Conservation (phyloP, 2,329 filamentous ascomycete species). For the Aspergillus transmontanensis region DNA sequence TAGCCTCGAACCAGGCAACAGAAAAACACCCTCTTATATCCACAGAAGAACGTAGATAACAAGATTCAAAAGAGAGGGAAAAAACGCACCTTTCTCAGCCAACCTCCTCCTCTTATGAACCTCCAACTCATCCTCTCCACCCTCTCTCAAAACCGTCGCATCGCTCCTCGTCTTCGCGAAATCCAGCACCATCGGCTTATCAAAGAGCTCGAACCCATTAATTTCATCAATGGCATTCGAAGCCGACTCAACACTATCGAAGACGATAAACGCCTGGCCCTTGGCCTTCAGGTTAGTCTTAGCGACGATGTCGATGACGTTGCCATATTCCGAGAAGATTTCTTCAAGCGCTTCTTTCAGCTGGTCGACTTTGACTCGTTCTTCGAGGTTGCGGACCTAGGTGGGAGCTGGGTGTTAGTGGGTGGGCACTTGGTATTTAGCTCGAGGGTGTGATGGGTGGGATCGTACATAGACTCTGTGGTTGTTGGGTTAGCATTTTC, state of each 20-base stretch:
- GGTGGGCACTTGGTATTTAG: slow-evolving; percentile 9
- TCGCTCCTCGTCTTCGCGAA: slow-evolving; percentile 84
- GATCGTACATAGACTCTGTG: slow-evolving; percentile 45
- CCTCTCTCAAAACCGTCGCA: slow-evolving; percentile 75
- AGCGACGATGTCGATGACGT: slow-evolving; percentile 78
- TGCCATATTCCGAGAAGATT: slow-evolving; percentile 88
- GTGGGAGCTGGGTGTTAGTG: slow-evolving; percentile 14
- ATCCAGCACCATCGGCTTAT: slow-evolving; percentile 83
- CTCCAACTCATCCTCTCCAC: slow-evolving; percentile 81
- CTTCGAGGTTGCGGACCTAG: slow-evolving; percentile 80
- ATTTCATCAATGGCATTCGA: slow-evolving; percentile 81
- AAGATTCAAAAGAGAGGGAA: not conserved
- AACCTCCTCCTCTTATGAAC: slow-evolving; percentile 79
- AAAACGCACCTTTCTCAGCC: slow-evolving; percentile 77
- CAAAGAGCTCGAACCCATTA: slow-evolving; percentile 90
- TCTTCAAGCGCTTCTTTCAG: slow-evolving; percentile 72
- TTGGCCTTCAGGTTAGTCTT: slow-evolving; percentile 91
- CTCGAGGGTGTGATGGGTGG: slow-evolving; percentile 11
- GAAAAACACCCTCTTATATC: not conserved
- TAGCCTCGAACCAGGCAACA: not conserved
- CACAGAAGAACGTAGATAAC: not conserved
- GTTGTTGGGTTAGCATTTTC: slow-evolving; percentile 15
- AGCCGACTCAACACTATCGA: slow-evolving; percentile 78
- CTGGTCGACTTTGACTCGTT: slow-evolving; percentile 79
- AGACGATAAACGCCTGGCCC: slow-evolving; percentile 94